Evolutionary conservation across 768 basidiomycete genomes (phyloP).

Genomic region (Paxillus involutus): DNA sequence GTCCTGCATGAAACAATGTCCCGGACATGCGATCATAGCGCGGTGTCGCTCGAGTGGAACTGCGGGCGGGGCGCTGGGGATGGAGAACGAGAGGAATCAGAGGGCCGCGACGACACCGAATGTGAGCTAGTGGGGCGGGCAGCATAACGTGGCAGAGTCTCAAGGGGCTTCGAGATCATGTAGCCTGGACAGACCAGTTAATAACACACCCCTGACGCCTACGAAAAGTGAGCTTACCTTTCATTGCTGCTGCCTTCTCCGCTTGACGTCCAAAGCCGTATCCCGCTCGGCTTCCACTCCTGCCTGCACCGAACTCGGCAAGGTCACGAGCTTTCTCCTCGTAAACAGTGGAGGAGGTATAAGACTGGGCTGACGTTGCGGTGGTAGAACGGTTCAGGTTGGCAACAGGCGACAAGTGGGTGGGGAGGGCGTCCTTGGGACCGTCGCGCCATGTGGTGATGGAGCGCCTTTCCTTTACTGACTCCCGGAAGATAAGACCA

Average conservation of each 20-base stretch:
- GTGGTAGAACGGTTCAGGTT: slow-evolving; percentile 25
- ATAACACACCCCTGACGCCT: not conserved
- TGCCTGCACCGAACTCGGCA: slow-evolving; percentile 20
- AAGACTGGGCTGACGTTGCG: slow-evolving; percentile 22
- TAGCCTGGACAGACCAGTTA: slow-evolving; percentile 37
- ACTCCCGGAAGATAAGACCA: slow-evolving; percentile 69
- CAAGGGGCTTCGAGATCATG: slow-evolving; percentile 60
- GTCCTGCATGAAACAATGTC: slow-evolving; percentile 21
- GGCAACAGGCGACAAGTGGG: slow-evolving; percentile 31
- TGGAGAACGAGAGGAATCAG: slow-evolving; percentile 20
- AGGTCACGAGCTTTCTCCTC: slow-evolving; percentile 27
- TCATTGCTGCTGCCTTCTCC: slow-evolving; percentile 67
- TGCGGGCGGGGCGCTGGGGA: slow-evolving; percentile 16
- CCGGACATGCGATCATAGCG: slow-evolving; percentile 19
- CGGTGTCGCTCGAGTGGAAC: slow-evolving; percentile 29
- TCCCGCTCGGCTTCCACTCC: slow-evolving; percentile 41
- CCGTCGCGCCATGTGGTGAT: slow-evolving; percentile 64
- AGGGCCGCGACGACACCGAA: slow-evolving; percentile 2
- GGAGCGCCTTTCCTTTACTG: slow-evolving; percentile 60
- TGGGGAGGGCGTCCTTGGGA: slow-evolving; percentile 49
- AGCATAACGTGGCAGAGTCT: slow-evolving; percentile 60
- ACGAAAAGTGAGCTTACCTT: slow-evolving; percentile 37
- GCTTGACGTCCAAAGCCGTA: slow-evolving; percentile 82
- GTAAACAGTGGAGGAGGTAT: slow-evolving; percentile 26
- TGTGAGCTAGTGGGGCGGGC: slow-evolving; percentile 33